Evolutionary conservation across 805 yeast genomes (phyloP).

Genomic region (Sungouiozyma ichnusensis): DNA sequence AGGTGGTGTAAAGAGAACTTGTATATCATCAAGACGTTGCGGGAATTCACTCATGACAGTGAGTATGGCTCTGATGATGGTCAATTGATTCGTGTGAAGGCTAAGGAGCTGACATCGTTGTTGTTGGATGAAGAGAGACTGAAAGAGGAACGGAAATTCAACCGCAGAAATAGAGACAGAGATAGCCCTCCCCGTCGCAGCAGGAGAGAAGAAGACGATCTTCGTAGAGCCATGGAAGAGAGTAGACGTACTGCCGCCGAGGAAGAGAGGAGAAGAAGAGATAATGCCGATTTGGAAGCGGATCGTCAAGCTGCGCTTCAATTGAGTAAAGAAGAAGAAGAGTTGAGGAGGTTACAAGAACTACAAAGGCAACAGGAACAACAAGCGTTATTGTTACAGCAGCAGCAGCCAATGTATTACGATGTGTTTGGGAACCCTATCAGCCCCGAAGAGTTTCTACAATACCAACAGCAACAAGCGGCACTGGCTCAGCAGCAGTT

Average conservation of each 20-base stretch:
- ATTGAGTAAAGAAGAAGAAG: slow-evolving; percentile 23
- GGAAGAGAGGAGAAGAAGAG: slow-evolving; percentile 50
- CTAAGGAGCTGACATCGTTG: slow-evolving; percentile 73
- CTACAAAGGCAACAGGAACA: slow-evolving; percentile 21
- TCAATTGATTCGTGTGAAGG: slow-evolving; percentile 76
- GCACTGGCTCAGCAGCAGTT: slow-evolving; percentile 22
- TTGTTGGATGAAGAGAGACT: slow-evolving; percentile 76
- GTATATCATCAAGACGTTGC: slow-evolving; percentile 77
- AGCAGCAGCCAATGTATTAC: slow-evolving; percentile 24
- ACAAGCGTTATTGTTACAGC: slow-evolving; percentile 16
- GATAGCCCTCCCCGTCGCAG: slow-evolving; percentile 6
- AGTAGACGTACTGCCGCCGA: slow-evolving; percentile 75
- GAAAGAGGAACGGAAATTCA: slow-evolving; percentile 49
- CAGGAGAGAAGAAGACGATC: slow-evolving; percentile 52
- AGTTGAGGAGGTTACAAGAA: slow-evolving; percentile 21
- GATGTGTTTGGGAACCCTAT: slow-evolving; percentile 30
- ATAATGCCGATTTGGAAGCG: slow-evolving; percentile 17
- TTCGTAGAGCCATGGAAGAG: slow-evolving; percentile 71
- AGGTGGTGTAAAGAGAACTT: slow-evolving; percentile 86
- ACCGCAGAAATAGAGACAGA: slow-evolving; percentile 16
- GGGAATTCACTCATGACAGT: slow-evolving; percentile 80
- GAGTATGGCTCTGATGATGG: slow-evolving; percentile 79
- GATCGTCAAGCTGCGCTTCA: slow-evolving; percentile 22
- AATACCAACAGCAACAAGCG: slow-evolving; percentile 26
- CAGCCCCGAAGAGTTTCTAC: slow-evolving; percentile 28